Evolutionary conservation across 2,329 filamentous ascomycete genomes (phyloP).

Genomic region (Geosmithia flava): DNA sequence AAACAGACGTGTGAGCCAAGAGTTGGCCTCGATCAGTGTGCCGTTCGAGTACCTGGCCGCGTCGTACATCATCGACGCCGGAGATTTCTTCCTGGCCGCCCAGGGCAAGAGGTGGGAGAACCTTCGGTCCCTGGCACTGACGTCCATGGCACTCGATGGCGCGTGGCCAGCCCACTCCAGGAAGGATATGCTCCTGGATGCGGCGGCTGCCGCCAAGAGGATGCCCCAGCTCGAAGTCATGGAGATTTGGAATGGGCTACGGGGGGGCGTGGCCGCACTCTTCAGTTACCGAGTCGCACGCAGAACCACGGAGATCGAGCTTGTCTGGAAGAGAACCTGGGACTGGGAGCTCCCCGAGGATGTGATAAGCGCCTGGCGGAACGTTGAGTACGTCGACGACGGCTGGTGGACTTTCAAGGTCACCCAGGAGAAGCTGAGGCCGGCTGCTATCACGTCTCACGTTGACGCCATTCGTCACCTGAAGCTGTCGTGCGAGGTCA

Average conservation of each 20-base stretch:
- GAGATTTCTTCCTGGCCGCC: conserved; percentile 17
- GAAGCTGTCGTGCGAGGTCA: conserved; percentile 13
- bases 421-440: conserved; percentile 7
- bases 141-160: conserved; percentile 13
- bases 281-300: conserved; percentile 9
- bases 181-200: conserved; percentile 13
- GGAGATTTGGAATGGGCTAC: conserved; percentile 20
- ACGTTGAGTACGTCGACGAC: too few relatives aligned
- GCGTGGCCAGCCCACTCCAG: conserved; percentile 8
- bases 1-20: conserved; percentile 11
- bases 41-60: conserved; percentile 14
- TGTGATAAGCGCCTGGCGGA: conserved; percentile 11
- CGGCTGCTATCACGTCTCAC: conserved; percentile 6
- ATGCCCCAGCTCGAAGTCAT: conserved; percentile 18
- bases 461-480: conserved; percentile 17
- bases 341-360: conserved; percentile 6
- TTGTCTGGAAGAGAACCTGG: conserved; percentile 12
- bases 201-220: conserved; percentile 9
- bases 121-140: conserved; percentile 16
- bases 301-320: conserved; percentile 7
- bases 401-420: too few relatives aligned
- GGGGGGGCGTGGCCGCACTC: conserved; percentile 9
- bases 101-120: conserved; percentile 13
- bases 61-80: conserved; percentile 18
- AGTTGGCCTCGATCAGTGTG: conserved; percentile 15